Conservation (phyloP, 352 stramenopile genomes). For the Plasmopara muralis region DNA sequence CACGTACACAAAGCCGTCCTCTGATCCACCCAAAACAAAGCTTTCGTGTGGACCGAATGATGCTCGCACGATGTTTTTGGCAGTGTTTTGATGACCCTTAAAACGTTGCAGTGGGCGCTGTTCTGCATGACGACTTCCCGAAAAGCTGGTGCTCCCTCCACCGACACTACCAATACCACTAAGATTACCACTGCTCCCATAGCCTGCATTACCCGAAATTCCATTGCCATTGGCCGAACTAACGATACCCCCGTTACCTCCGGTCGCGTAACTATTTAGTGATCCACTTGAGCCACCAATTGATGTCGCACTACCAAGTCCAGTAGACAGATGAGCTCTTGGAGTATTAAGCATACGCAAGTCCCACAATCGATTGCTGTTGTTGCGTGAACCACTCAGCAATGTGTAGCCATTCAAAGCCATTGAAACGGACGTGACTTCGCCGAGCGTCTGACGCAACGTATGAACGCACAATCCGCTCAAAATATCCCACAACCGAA, state of each 20-base stretch:
- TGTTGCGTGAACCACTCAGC: constrained; percentile 80
- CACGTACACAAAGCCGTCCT: constrained; percentile 83
- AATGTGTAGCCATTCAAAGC: constrained; percentile 74
- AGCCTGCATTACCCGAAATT: constrained; percentile 12
- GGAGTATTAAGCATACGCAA: constrained; percentile 80
- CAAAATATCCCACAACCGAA: constrained; percentile 84
- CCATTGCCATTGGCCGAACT: constrained; percentile 20
- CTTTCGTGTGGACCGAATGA: constrained; percentile 79
- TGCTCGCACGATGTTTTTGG: constrained; percentile 83
- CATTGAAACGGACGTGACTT: constrained; percentile 84
- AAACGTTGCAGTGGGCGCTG: constrained; percentile 78
- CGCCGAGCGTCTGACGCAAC: constrained; percentile 72
- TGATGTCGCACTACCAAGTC: constrained; percentile 18
- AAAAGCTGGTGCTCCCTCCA: constrained; percentile 20
- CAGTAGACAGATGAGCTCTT: constrained; percentile 46
- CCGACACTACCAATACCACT: constrained; percentile 19
- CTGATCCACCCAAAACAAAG: constrained; percentile 81
- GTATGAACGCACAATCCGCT: constrained; percentile 84
- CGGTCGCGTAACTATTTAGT: constrained; percentile 19
- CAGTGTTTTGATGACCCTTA: constrained; percentile 86
- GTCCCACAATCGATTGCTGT: constrained; percentile 86
- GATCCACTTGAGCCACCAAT: constrained; percentile 23
- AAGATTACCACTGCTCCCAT: constrained; percentile 23
- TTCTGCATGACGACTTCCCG: constrained; percentile 31
- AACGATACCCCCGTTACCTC: constrained; percentile 8